These are phyloP conservation scores for Paralagenidium karlingii DNA, from an alignment of 352 stramenopile species.

Conservation along the genomic window DNA sequence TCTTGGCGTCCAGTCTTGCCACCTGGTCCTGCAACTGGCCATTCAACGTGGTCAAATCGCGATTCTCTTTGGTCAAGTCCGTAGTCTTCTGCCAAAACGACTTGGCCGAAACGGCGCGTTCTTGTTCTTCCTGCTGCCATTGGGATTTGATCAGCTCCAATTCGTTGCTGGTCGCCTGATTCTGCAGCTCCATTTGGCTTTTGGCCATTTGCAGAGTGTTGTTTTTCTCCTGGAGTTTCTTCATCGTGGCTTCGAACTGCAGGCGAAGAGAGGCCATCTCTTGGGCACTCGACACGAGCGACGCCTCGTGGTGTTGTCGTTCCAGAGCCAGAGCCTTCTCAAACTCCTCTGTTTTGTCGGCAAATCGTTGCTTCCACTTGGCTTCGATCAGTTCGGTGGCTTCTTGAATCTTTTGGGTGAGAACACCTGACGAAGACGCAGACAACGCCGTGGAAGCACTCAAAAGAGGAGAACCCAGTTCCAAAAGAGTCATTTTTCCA, in stretches of 20 bases:
- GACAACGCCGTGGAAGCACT: too few relatives aligned
- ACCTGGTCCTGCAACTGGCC: conserved; percentile 44
- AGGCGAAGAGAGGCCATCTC: conserved; percentile 64
- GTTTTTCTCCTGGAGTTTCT: conserved; percentile 56
- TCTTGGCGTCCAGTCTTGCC: conserved; percentile 49
- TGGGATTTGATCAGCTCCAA: conserved; percentile 60
- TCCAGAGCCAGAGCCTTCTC: conserved; percentile 53
- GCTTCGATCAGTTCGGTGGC: conserved; percentile 73
- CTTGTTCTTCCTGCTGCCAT: conserved; percentile 61
- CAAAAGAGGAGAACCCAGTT: conserved; percentile 9
- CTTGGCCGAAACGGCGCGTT: conserved; percentile 44
- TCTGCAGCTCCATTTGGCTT: conserved; percentile 60
- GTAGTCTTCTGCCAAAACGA: conserved; percentile 83
- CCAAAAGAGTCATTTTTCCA: background rate
- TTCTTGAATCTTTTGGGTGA: conserved; percentile 52
- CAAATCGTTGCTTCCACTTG: conserved; percentile 68
- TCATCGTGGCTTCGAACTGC: conserved; percentile 62
- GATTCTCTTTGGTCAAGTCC: conserved; percentile 70
- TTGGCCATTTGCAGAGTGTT: conserved; percentile 37
- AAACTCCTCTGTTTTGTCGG: conserved; percentile 48
- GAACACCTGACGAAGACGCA: too few relatives aligned
- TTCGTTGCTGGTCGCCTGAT: conserved; percentile 45
- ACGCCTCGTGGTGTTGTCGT: conserved; percentile 44
- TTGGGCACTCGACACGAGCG: conserved; percentile 45
- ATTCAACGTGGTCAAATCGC: conserved; percentile 54